A percentile compares a stretch with the other conserved stretches of the same genome.
Evolutionary conservation across 805 yeast genomes (phyloP).

Genomic region (Peterozyma toletana): DNA sequence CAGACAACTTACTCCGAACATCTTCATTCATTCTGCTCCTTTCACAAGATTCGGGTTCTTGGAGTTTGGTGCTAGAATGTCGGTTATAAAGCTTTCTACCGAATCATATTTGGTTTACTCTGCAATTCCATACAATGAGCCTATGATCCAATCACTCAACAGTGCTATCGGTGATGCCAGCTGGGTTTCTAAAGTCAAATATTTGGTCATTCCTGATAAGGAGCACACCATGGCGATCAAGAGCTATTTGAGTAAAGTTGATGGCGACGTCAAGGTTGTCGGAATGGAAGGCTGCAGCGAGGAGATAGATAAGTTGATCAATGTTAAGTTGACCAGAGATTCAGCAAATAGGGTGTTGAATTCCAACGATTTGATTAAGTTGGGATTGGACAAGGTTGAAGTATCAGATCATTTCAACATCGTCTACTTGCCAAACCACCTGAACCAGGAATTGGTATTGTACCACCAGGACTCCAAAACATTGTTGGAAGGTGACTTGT

Average conservation of each 20-base stretch:
- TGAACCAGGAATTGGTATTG: constrained; percentile 52
- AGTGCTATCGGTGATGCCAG: constrained; percentile 24
- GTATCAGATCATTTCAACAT: constrained; percentile 41
- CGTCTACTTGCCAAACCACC: constrained; percentile 47
- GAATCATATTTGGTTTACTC: constrained; percentile 43
- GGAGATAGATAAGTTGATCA: constrained; percentile 29
- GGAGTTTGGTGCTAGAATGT: constrained; percentile 32
- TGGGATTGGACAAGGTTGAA: constrained; percentile 28
- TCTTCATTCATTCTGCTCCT: constrained; percentile 27
- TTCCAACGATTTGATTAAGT: constrained; percentile 17
- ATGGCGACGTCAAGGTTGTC: constrained; percentile 44
- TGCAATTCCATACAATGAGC: constrained; percentile 47
- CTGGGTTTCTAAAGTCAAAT: constrained; percentile 30
- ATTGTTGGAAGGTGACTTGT: constrained; percentile 51
- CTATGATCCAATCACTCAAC: constrained; percentile 32
- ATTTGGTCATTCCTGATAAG: constrained; percentile 53
- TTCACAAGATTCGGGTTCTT: constrained; percentile 21
- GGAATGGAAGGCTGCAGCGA: constrained; percentile 39
- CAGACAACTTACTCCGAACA: constrained; percentile 22
- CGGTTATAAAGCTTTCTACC: constrained; percentile 20
- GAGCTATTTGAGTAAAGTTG: constrained; percentile 37
- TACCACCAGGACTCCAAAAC: constrained; percentile 40
- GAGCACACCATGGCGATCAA: constrained; percentile 61
- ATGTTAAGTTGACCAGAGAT: constrained; percentile 27
- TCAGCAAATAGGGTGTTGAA: constrained; percentile 28